Evolutionary conservation across 2,329 filamentous ascomycete species (phyloP).

Genomic region (Colletotrichum camelliae): DNA sequence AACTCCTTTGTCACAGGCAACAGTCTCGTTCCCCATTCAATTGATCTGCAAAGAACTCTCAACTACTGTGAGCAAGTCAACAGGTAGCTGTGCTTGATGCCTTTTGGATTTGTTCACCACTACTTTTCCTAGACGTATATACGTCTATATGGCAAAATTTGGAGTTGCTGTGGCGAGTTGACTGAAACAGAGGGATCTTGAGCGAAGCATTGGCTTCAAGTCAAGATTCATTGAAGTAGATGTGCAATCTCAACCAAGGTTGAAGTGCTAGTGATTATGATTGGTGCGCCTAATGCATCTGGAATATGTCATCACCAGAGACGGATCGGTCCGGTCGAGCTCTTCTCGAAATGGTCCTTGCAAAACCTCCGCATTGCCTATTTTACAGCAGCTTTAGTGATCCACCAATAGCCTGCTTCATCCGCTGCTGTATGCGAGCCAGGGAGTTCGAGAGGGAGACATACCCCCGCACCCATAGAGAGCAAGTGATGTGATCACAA

Average conservation of each 20-base stretch:
- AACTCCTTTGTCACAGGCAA: not conserved
- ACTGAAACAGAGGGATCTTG: not conserved
- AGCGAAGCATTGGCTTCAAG: accelerated
- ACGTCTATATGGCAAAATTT: not conserved
- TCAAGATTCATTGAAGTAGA: not conserved
- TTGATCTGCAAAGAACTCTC: not conserved
- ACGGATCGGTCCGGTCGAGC: not conserved
- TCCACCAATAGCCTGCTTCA: not conserved
- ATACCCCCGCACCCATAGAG: not conserved
- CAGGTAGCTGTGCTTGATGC: not conserved
- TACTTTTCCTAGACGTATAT: accelerated
- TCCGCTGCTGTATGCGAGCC: accelerated
- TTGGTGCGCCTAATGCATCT: not conserved
- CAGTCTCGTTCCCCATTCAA: not conserved
- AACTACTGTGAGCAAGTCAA: too few relatives aligned
- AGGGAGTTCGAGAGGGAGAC: not conserved
- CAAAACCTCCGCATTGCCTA: not conserved
- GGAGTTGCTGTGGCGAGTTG: not conserved
- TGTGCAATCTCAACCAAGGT: too few relatives aligned
- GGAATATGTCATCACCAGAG: not conserved
- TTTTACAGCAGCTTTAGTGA: accelerated
- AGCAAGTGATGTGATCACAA: accelerated
- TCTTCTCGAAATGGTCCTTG: not conserved
- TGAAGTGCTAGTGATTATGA: not conserved
- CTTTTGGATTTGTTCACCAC: not conserved